Percentiles rank a stretch among this genome's conserved stretches.
Evolutionary conservation across 805 yeast genomes (phyloP).

Genomic region (Isabelozyma rhagii): DNA sequence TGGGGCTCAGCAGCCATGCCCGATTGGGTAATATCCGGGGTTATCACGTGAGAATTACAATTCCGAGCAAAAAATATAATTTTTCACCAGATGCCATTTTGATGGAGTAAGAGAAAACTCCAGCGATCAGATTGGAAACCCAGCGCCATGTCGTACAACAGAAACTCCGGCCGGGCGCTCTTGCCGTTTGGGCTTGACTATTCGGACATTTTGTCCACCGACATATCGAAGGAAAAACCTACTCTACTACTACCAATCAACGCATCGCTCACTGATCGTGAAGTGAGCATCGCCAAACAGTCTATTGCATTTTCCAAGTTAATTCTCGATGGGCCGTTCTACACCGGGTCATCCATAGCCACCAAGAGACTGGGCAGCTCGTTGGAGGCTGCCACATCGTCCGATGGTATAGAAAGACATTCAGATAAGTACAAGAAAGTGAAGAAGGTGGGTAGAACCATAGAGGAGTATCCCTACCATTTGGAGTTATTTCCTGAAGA

Average conservation of each 20-base stretch:
- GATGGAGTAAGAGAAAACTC: too few species aligned
- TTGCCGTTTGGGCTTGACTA: conserved; percentile 75
- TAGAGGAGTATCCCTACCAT: conserved; percentile 75
- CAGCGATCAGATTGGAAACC: too few species aligned
- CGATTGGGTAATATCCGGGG: too few species aligned
- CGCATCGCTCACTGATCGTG: conserved; percentile 51
- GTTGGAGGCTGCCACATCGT: conserved; percentile 11
- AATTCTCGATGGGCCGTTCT: conserved; percentile 66
- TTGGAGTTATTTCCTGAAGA: conserved; percentile 75
- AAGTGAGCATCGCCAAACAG: conserved; percentile 51
- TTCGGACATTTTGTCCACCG: conserved; percentile 47
- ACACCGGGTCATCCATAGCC: conserved; percentile 50
- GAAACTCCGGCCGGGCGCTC: conserved; percentile 30
- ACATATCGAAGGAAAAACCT: conserved; percentile 36
- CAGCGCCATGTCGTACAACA: too few species aligned
- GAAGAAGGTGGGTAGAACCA: conserved; percentile 65
- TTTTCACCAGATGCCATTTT: too few species aligned
- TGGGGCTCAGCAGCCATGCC: too few species aligned
- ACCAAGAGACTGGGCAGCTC: conserved; percentile 10
- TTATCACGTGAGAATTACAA: not conserved
- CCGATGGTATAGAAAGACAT: conserved; percentile 76
- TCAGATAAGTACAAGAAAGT: conserved; percentile 76
- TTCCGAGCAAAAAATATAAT: too few species aligned
- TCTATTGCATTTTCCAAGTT: conserved; percentile 50
- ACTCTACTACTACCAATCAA: conserved; percentile 60